phyloP scores from a whole-genome alignment of 1,284 basidiomycete species.

The Boletus mariae region DNA sequence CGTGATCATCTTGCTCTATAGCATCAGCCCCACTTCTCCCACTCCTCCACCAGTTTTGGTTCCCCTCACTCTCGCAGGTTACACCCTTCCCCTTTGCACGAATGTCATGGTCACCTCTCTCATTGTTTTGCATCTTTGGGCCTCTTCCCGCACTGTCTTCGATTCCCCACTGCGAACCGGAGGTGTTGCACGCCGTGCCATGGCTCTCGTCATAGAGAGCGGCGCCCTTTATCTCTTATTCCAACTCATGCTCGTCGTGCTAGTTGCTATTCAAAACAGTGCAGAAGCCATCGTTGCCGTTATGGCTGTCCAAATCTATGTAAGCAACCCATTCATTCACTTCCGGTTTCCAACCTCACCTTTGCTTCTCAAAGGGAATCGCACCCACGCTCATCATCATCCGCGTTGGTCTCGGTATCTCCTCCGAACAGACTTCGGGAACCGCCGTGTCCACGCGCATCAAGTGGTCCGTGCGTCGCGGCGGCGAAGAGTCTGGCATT shows the following conservation, averaged over 20 bases:
- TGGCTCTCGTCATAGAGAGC: conserved; percentile 39
- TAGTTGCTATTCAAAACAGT: conserved; percentile 34
- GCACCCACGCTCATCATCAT: conserved; percentile 34
- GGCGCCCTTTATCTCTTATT: conserved; percentile 39
- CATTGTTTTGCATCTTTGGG: conserved; percentile 39
- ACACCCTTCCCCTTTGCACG: conserved; percentile 36
- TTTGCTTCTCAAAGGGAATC: conserved; percentile 22
- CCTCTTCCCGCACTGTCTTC: conserved; percentile 17
- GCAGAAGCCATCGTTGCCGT: conserved; percentile 36
- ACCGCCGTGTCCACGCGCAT: conserved; percentile 22
- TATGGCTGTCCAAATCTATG: conserved; percentile 41
- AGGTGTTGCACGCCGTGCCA: conserved; percentile 23
- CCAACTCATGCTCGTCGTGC: conserved; percentile 40
- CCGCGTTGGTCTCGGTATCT: conserved; percentile 31
- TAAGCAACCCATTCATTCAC: conserved; percentile 12
- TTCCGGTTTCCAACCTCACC: neutral
- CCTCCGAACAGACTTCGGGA: conserved; percentile 24
- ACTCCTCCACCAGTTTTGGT: conserved; percentile 30
- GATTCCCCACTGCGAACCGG: conserved; percentile 6
- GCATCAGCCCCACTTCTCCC: conserved; percentile 24
- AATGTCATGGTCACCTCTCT: conserved; percentile 39
- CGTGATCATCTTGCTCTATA: conserved; percentile 22
- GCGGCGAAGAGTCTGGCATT: conserved; percentile 6
- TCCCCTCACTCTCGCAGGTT: conserved; percentile 33
- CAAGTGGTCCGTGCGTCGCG: conserved; percentile 18